Evolutionary conservation across 768 basidiomycete species (phyloP).

Genomic region (Termitomyces sp.): DNA sequence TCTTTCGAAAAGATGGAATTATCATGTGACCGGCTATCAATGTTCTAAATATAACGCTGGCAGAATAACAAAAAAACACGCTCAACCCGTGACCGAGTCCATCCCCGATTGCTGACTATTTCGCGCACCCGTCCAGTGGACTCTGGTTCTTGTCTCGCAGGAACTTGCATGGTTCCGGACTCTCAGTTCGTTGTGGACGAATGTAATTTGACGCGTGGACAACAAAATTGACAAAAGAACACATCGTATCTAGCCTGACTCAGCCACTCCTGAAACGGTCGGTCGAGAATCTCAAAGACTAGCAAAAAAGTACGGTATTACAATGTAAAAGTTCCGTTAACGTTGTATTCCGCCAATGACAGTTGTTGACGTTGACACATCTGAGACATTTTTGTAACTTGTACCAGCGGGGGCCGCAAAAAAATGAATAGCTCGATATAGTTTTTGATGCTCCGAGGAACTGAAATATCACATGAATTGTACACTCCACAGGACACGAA

Average conservation of each 20-base stretch:
- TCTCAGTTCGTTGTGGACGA: neutral
- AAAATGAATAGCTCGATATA: neutral
- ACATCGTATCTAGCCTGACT: neutral
- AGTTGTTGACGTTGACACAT: no score
- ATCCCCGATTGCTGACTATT: neutral
- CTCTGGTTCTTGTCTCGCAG: neutral
- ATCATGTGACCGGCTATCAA: slow-evolving; percentile 2
- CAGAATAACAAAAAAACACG: no score
- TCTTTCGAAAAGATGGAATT: neutral
- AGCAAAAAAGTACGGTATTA: neutral
- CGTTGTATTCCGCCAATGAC: neutral
- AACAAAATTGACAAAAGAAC: neutral
- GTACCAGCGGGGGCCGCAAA: neutral
- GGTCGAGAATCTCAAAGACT: neutral
- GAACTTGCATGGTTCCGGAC: no score
- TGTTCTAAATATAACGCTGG: neutral
- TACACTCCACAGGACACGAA: neutral
- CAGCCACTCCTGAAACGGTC: neutral
- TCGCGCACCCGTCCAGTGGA: no score
- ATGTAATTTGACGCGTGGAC: neutral
- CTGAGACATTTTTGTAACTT: neutral
- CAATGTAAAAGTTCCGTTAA: neutral
- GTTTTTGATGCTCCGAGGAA: neutral
- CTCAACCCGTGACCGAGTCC: no score
- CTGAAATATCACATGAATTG: neutral